Evolutionary conservation across 2,329 filamentous ascomycete species (phyloP).

Genomic region (Hypoxylon sp.): DNA sequence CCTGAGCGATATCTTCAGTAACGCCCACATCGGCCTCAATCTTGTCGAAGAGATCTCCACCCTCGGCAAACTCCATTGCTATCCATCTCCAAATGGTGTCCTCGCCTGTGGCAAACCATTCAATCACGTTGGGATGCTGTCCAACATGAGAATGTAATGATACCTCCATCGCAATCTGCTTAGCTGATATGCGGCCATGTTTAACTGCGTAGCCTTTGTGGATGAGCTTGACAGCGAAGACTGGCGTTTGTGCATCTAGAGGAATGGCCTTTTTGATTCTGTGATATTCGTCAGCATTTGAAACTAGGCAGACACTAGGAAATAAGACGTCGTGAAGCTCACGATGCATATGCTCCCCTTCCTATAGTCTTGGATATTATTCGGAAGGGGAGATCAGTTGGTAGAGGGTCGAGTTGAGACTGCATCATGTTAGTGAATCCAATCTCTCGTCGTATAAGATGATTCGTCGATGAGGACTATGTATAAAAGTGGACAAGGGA

Average conservation of each 20-base stretch:
- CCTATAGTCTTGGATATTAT: conserved; percentile 97
- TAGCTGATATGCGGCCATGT: conserved; percentile 87
- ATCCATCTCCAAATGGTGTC: conserved; percentile 95
- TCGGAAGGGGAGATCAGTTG: conserved; percentile 88
- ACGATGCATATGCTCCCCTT: conserved; percentile 98
- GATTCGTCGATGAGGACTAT: conserved; percentile 27
- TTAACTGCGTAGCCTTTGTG: conserved; percentile 95
- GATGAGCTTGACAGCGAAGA: conserved; percentile 99
- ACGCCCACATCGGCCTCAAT: conserved; percentile 98
- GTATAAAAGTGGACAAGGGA: conserved; percentile 13
- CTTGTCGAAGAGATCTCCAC: conserved; percentile 98
- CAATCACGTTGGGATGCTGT: conserved; percentile 92
- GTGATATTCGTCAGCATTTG: conserved; percentile 43
- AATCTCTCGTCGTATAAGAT: conserved; percentile 16
- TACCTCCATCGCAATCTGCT: conserved; percentile 93
- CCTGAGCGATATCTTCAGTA: conserved; percentile 93
- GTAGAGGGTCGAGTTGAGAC: conserved; percentile 91
- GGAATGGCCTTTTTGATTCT: conserved; percentile 96
- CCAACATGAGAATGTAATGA: conserved; percentile 90
- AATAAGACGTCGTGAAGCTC: conserved; percentile 55
- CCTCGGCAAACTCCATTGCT: conserved; percentile 96
- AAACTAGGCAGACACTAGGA: conserved; percentile 23
- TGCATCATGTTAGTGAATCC: conserved; percentile 67
- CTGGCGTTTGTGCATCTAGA: conserved; percentile 74
- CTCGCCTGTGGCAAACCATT: conserved; percentile 90